phyloP scores from a whole-genome alignment of 1,284 basidiomycete species.

The Calocybe gambosa region DNA sequence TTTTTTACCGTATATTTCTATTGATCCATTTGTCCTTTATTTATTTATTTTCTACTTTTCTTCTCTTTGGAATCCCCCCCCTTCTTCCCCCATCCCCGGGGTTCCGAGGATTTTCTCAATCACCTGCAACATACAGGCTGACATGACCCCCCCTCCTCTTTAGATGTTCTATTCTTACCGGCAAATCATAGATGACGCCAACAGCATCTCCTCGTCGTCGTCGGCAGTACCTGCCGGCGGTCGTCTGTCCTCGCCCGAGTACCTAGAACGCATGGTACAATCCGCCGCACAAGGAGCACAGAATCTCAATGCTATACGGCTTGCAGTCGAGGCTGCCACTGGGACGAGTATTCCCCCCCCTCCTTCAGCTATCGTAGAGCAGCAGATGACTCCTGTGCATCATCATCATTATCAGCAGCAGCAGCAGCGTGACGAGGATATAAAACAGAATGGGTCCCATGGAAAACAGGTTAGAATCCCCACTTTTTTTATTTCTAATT shows the following conservation, averaged over 20 bases:
- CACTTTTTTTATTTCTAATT: neutral
- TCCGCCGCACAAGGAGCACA: slow-evolving; percentile 39
- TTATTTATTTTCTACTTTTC: slow-evolving; percentile 6
- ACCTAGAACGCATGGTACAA: slow-evolving; percentile 36
- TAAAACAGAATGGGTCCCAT: neutral
- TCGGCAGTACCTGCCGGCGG: neutral
- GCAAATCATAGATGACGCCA: slow-evolving; percentile 11
- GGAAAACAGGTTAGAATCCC: slow-evolving; percentile 3
- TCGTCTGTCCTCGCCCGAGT: slow-evolving; percentile 16
- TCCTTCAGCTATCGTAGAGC: neutral
- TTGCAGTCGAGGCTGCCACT: neutral
- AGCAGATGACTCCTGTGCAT: neutral
- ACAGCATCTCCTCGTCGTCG: neutral
- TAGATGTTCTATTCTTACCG: slow-evolving; percentile 12
- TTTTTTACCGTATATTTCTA: too few relatives aligned
- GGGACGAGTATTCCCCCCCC: neutral
- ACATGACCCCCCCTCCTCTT: neutral
- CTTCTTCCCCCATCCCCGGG: too few relatives aligned
- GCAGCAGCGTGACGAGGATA: neutral
- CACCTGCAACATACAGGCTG: neutral
- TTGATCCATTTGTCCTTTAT: neutral
- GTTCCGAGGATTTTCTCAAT: too few relatives aligned
- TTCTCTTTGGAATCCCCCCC: neutral
- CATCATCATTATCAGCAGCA: too few relatives aligned
- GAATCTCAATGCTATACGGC: slow-evolving; percentile 14